A percentile compares a stretch with the other conserved stretches of the same genome.
Conservation (phyloP, 1,139 yeast genomes). For the Scheffersomyces lignicola region DNA sequence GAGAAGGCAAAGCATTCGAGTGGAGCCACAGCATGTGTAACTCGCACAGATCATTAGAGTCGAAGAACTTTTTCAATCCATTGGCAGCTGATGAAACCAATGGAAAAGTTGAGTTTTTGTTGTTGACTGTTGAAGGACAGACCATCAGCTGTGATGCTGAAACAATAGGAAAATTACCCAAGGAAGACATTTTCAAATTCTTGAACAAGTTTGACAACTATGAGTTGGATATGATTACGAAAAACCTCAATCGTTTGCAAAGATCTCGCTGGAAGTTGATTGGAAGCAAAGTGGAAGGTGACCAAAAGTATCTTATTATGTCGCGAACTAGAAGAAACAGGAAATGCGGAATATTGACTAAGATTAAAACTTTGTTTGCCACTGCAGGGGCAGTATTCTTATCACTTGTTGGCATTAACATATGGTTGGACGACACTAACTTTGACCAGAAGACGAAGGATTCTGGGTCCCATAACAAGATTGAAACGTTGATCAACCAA, state of each 20-base stretch:
- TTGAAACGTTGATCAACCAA: slow-evolving; percentile 1
- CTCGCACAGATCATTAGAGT: slow-evolving; percentile 41
- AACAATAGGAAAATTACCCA: slow-evolving; percentile 37
- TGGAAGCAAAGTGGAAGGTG: slow-evolving; percentile 26
- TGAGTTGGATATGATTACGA: slow-evolving; percentile 22
- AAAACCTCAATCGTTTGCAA: slow-evolving; percentile 28
- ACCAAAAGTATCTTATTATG: slow-evolving; percentile 29
- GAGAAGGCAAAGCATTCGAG: slow-evolving; percentile 54
- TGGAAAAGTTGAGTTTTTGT: slow-evolving; percentile 35
- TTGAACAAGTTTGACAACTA: slow-evolving; percentile 37
- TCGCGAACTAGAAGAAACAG: slow-evolving; percentile 16
- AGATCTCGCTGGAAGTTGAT: slow-evolving; percentile 36
- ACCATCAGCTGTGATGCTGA: slow-evolving; percentile 36
- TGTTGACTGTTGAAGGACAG: slow-evolving; percentile 47
- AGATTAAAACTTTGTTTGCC: slow-evolving; percentile 30
- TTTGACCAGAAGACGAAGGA: neutral
- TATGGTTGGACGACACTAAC: slow-evolving; percentile 16
- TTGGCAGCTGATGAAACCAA: slow-evolving; percentile 1
- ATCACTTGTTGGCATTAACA: slow-evolving; percentile 29
- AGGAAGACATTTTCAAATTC: slow-evolving; percentile 47
- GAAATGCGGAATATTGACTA: slow-evolving; percentile 13
- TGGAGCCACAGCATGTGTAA: slow-evolving; percentile 42
- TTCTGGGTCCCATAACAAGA: neutral
- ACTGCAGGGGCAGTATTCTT: slow-evolving; percentile 34
- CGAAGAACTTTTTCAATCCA: slow-evolving; percentile 55